These are phyloP conservation scores for Pseudopyrenochaeta lycopersici DNA, from an alignment of 2,329 filamentous ascomycete species.

Conservation along the genomic window DNA sequence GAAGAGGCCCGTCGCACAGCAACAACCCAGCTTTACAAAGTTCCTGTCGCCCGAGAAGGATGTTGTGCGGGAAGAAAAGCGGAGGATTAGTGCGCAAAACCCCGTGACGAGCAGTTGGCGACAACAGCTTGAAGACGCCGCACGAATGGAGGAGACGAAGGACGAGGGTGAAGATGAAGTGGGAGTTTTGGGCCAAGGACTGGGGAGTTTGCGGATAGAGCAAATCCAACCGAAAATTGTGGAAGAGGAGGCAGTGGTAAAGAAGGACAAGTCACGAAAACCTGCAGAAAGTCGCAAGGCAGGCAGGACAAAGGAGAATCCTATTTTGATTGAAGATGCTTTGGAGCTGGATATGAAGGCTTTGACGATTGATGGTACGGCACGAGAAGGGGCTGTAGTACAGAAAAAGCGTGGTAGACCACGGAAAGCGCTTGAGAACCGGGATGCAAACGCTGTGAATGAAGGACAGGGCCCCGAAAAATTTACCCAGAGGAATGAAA, in stretches of 20 bases:
- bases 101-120: conserved; percentile 6
- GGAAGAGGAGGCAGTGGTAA: conserved; percentile 13
- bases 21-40: conserved; percentile 35
- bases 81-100: not conserved
- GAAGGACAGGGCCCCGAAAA: not conserved
- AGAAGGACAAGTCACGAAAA: conserved; percentile 13
- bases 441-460: conserved; percentile 18
- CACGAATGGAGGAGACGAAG: not conserved
- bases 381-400: not conserved
- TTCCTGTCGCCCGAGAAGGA: conserved; percentile 41
- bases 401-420: conserved; percentile 12
- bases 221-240: conserved; percentile 6
- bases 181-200: conserved; percentile 6
- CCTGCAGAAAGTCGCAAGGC: not conserved
- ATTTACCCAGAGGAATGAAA: not conserved
- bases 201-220: conserved; percentile 12
- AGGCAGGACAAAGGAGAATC: conserved; percentile 11
- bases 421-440: conserved; percentile 16
- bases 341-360: conserved; percentile 11
- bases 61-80: conserved; percentile 8
- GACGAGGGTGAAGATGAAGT: conserved; percentile 1
- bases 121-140: conserved; percentile 13
- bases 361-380: conserved; percentile 2
- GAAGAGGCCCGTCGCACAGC: conserved; percentile 37
- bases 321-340: conserved; percentile 1